Conservation (phyloP, 257 asterid genomes). For the Apocynum venetum region DNA sequence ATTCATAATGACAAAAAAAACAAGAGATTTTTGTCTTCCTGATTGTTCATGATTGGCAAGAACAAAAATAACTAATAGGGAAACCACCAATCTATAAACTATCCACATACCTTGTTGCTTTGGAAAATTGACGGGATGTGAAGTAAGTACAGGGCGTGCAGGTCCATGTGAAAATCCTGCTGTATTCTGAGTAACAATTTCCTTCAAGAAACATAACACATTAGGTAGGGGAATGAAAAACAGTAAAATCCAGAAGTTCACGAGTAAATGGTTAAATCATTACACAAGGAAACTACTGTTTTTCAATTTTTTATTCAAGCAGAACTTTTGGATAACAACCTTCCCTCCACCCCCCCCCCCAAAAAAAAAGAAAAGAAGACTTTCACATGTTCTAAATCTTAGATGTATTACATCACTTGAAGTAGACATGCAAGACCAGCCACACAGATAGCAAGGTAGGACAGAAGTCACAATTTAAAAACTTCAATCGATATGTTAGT, state of each 20-base stretch:
- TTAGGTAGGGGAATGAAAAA: not conserved
- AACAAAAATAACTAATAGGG: not conserved
- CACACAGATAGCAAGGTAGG: not conserved
- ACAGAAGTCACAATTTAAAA: not conserved
- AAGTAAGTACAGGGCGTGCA: constrained; percentile 45
- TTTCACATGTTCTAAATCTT: not conserved
- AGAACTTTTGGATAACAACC: too few species aligned
- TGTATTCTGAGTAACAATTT: constrained; percentile 41
- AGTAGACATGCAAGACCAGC: not conserved
- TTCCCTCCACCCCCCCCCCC: too few species aligned
- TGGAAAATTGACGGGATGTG: constrained; percentile 48
- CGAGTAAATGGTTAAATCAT: not conserved
- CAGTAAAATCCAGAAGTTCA: not conserved
- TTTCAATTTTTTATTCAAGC: too few species aligned
- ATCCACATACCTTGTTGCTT: constrained; percentile 68
- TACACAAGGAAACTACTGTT: not conserved
- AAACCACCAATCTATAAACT: not conserved
- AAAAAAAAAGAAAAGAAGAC: too few species aligned
- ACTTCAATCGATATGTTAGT: not conserved
- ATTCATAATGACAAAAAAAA: not conserved
- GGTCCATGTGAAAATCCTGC: constrained; percentile 56
- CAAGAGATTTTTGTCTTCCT: not conserved
- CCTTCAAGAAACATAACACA: constrained; percentile 35
- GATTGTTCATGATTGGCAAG: not conserved
- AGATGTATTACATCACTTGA: not conserved